Percentiles rank a stretch among this genome's conserved stretches.
Conservation (phyloP, 805 yeast genomes). For the Kazachstania bromeliacearum region DNA sequence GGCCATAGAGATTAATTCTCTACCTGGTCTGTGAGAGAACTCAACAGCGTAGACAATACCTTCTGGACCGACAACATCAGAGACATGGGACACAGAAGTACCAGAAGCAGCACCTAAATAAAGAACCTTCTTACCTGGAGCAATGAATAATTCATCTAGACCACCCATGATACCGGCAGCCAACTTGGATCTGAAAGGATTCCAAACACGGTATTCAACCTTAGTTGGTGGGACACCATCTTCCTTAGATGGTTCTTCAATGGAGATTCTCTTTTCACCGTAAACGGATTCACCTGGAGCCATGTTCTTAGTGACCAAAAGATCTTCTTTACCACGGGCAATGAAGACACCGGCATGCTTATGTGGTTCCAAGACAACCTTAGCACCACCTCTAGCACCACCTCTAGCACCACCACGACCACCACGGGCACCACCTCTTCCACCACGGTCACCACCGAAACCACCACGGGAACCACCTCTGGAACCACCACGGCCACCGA, state of each 20-base stretch:
- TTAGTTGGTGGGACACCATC: constrained; percentile 87
- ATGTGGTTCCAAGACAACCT: constrained; percentile 96
- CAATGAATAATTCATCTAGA: constrained; percentile 93
- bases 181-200: constrained; percentile 98
- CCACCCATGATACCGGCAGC: constrained; percentile 99
- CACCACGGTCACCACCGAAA: too few species aligned
- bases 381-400: constrained; percentile 86
- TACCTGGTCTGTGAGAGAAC: constrained; percentile 99
- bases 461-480: too few species aligned
- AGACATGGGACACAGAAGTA: constrained; percentile 96
- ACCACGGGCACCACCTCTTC: constrained; percentile 46
- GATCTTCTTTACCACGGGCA: constrained; percentile 99
- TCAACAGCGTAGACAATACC: constrained; percentile 98
- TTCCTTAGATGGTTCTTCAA: constrained; percentile 87
- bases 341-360: constrained; percentile 98
- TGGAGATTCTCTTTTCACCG: constrained; percentile 92
- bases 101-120: constrained; percentile 99
- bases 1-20: constrained; percentile 98
- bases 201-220: constrained; percentile 99
- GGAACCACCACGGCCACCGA: constrained; percentile 41
- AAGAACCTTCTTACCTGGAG: constrained; percentile 95
- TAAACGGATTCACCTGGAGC: constrained; percentile 98
- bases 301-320: constrained; percentile 89
- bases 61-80: constrained; percentile 98
- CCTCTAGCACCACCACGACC: constrained; percentile 64